Evolutionary conservation across 192 early-diverging fungal species (phyloP).

Genomic region (Coemansia sp.): DNA sequence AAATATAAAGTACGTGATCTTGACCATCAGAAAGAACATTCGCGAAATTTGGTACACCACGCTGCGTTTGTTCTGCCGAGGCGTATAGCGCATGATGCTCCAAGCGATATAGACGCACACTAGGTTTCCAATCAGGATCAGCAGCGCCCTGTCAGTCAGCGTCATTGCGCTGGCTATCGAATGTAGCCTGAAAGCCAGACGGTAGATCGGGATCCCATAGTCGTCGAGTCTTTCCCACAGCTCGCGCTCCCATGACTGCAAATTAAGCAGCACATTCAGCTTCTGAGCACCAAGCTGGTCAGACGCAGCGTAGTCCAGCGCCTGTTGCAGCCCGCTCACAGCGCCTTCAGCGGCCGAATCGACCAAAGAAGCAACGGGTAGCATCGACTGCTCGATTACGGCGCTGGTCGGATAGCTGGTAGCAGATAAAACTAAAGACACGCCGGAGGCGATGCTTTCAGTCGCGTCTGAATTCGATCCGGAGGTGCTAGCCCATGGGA

Average conservation of each 20-base stretch:
- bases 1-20: slow-evolving; percentile 81
- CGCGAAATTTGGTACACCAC: slow-evolving; percentile 36
- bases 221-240: slow-evolving; percentile 44
- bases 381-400: no score
- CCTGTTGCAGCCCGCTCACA: no score
- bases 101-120: slow-evolving; percentile 56
- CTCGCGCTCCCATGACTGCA: slow-evolving; percentile 21
- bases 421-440: no score
- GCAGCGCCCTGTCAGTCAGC: slow-evolving; percentile 6
- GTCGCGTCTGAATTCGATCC: no score
- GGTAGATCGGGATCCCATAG: slow-evolving; percentile 59
- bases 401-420: no score
- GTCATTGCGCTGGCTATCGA: slow-evolving; percentile 20
- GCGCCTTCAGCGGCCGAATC: no score
- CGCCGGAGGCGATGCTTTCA: no score
- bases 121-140: slow-evolving; percentile 50
- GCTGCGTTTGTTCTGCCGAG: slow-evolving; percentile 24
- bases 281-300: background rate
- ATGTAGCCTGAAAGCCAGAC: slow-evolving; percentile 36
- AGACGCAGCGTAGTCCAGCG: background rate
- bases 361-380: no score
- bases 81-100: slow-evolving; percentile 48
- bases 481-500: slow-evolving; percentile 27
- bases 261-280: background rate
- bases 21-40: slow-evolving; percentile 44